A percentile compares a stretch with the other conserved stretches of the same genome.
Conservation (phyloP, 192 early-diverging fungal genomes). For the Helicostylum pulchrum region DNA sequence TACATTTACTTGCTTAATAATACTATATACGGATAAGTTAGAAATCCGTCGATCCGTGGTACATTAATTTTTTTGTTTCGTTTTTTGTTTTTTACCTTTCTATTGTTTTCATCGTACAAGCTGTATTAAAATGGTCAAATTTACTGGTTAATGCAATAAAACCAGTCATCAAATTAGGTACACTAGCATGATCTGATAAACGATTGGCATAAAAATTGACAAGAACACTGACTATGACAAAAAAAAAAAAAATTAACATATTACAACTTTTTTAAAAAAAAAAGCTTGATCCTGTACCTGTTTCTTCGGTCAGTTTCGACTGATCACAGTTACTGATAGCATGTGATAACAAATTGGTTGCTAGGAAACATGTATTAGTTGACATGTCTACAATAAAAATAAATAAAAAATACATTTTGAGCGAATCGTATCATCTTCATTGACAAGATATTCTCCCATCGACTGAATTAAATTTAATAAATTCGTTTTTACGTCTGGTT, state of each 20-base stretch:
- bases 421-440: slow-evolving; percentile 74
- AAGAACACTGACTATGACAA: slow-evolving; percentile 47
- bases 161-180: slow-evolving; percentile 61
- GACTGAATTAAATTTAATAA: slow-evolving; percentile 75
- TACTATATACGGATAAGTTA: slow-evolving; percentile 28
- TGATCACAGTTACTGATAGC: slow-evolving; percentile 50
- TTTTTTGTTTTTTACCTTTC: slow-evolving; percentile 33
- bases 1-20: slow-evolving; percentile 83
- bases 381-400: not conserved
- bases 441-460: slow-evolving; percentile 71
- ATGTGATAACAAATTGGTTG: slow-evolving; percentile 59
- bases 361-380: slow-evolving; percentile 26
- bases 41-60: not conserved
- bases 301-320: slow-evolving; percentile 44
- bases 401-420: slow-evolving; percentile 57
- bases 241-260: not conserved
- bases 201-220: slow-evolving; percentile 73
- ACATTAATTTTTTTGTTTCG: not conserved
- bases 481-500: slow-evolving; percentile 43
- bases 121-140: slow-evolving; percentile 56
- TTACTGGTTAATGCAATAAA: slow-evolving; percentile 50
- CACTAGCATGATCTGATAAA: slow-evolving; percentile 66
- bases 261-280: too few species aligned
- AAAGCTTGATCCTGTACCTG: slow-evolving; percentile 33
- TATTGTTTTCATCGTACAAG: slow-evolving; percentile 36